Conservation (phyloP, 805 yeast genomes). For the Ogataea allantospora region DNA sequence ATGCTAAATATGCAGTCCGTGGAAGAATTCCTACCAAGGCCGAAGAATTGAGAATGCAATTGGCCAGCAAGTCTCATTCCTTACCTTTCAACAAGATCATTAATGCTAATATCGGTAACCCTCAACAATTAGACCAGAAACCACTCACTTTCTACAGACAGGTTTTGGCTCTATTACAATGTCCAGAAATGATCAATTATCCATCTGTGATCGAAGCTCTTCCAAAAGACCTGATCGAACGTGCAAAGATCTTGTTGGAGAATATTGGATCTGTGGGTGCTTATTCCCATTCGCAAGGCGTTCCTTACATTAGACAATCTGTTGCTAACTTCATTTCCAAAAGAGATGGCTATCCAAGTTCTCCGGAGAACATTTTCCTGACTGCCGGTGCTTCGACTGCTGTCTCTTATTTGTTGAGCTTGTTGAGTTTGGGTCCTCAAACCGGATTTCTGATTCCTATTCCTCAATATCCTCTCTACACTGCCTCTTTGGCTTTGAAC, state of each 20-base stretch:
- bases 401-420: conserved; percentile 72
- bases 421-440: conserved; percentile 62
- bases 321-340: conserved; percentile 76
- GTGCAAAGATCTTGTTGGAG: conserved; percentile 62
- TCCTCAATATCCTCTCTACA: conserved; percentile 96
- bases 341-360: conserved; percentile 74
- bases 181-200: conserved; percentile 63
- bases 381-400: conserved; percentile 96
- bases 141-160: conserved; percentile 96
- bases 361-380: conserved; percentile 72
- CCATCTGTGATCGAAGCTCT: conserved; percentile 33
- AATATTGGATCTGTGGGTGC: conserved; percentile 89
- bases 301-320: conserved; percentile 62
- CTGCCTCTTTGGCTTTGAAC: conserved; percentile 88
- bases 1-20: conserved; percentile 94
- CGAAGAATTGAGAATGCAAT: conserved; percentile 66
- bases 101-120: conserved; percentile 94
- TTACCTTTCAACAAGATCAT: conserved; percentile 78
- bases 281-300: conserved; percentile 92
- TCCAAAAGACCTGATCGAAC: conserved; percentile 67
- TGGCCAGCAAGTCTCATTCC: conserved; percentile 54
- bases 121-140: conserved; percentile 92
- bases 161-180: conserved; percentile 80
- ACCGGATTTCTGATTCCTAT: conserved; percentile 91
- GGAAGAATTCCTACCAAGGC: conserved; percentile 94